A percentile compares a stretch with the other conserved stretches of the same genome.
Evolutionary conservation across 2,329 filamentous ascomycete species (phyloP).

Genomic region (Scedosporium boydii): DNA sequence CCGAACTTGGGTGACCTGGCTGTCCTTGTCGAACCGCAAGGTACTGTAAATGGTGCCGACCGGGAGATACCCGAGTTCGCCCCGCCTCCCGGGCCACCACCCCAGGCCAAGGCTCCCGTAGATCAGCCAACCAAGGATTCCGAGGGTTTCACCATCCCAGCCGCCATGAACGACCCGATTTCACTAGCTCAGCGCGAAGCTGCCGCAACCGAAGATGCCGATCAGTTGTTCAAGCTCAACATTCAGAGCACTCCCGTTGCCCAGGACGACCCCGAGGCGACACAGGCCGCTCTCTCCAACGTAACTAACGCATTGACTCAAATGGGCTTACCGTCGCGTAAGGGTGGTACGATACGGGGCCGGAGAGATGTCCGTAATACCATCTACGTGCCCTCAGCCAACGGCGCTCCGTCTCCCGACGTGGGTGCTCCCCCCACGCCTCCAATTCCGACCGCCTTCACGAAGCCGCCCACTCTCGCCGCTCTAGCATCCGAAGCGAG

Average conservation of each 20-base stretch:
- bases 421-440: conserved; percentile 11
- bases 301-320: conserved; percentile 64
- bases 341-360: conserved; percentile 70
- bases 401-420: conserved; percentile 9
- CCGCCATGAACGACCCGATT: conserved; percentile 53
- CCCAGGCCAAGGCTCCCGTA: conserved; percentile 27
- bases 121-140: conserved; percentile 47
- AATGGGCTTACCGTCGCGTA: conserved; percentile 55
- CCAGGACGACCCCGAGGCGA: conserved; percentile 67
- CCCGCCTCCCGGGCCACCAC: conserved; percentile 41
- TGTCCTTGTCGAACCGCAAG: conserved; percentile 3
- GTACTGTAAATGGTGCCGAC: conserved; percentile 37
- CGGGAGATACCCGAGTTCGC: conserved; percentile 41
- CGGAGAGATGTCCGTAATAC: conserved; percentile 89
- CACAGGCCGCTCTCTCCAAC: conserved; percentile 63
- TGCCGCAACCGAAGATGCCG: conserved; percentile 40
- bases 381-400: conserved; percentile 58
- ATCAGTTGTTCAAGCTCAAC: conserved; percentile 68
- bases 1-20: not conserved
- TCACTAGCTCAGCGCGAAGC: conserved; percentile 62
- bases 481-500: conserved; percentile 55
- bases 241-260: conserved; percentile 71
- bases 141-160: conserved; percentile 69
- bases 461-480: conserved; percentile 37
- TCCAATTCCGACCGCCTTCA: conserved; percentile 14